Evolutionary conservation across 129 eudicot genomes (phyloP).

Genomic region (Arctium lappa): DNA sequence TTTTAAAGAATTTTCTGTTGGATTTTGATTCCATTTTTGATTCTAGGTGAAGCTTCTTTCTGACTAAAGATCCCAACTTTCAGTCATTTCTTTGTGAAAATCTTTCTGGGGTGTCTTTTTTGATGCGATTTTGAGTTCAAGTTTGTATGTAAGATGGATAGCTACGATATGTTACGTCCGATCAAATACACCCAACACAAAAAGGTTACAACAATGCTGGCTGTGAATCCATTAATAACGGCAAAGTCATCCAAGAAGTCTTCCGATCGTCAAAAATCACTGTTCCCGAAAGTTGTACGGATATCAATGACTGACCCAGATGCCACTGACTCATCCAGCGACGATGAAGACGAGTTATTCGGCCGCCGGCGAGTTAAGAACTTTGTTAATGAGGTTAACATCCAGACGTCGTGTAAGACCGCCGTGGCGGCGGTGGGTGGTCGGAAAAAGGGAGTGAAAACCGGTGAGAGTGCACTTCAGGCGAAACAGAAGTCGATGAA

Average conservation of each 20-base stretch:
- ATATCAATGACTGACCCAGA: constrained; percentile 74
- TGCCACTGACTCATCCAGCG: constrained; percentile 91
- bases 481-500: constrained; percentile 26
- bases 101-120: neutral
- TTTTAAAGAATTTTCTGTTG: constrained; percentile 25
- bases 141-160: constrained; percentile 37
- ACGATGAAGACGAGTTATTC: constrained; percentile 71
- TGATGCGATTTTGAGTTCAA: constrained; percentile 5
- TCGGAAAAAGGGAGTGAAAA: constrained; percentile 17
- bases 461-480: constrained; percentile 16
- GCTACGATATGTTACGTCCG: constrained; percentile 48
- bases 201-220: constrained; percentile 40
- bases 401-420: constrained; percentile 29
- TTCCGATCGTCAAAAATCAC: neutral
- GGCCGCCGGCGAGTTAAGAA: constrained; percentile 58
- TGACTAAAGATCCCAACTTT: constrained; percentile 21
- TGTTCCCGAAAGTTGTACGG: constrained; percentile 45
- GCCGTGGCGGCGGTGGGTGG: neutral
- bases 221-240: constrained; percentile 12
- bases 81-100: neutral
- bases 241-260: constrained; percentile 2
- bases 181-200: constrained; percentile 71
- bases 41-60: constrained; percentile 38
- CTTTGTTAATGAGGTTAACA: constrained; percentile 52
- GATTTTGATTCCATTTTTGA: constrained; percentile 19